phyloP scores from a whole-genome alignment of 2,329 filamentous ascomycete species.

The Capronia coronata region DNA sequence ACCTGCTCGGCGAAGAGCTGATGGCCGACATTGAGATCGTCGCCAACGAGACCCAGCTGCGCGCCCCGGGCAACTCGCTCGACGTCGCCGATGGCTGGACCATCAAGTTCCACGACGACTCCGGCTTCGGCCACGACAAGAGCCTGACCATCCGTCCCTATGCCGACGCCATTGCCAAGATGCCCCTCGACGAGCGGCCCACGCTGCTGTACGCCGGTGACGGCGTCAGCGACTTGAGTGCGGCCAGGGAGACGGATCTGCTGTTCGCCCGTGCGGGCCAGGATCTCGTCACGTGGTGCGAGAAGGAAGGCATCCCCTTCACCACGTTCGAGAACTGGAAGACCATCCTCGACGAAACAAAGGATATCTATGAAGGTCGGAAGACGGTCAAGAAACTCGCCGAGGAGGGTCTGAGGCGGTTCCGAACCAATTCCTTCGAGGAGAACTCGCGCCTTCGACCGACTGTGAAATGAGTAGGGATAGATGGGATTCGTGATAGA shows the following conservation, averaged over 20 bases:
- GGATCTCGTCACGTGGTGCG: slow-evolving; percentile 81
- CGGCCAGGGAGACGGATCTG: slow-evolving; percentile 84
- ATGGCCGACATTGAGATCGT: slow-evolving; percentile 78
- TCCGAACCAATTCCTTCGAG: slow-evolving; percentile 26
- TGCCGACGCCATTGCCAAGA: slow-evolving; percentile 47
- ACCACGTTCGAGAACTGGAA: slow-evolving; percentile 81
- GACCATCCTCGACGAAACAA: slow-evolving; percentile 67
- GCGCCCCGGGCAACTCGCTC: slow-evolving; percentile 63
- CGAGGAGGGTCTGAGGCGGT: slow-evolving; percentile 29
- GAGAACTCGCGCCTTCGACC: slow-evolving; percentile 11
- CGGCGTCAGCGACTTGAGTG: slow-evolving; percentile 85
- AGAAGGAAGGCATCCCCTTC: slow-evolving; percentile 76
- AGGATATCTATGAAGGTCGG: slow-evolving; percentile 69
- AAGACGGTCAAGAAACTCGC: slow-evolving; percentile 65
- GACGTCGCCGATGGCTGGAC: slow-evolving; percentile 79
- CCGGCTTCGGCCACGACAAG: slow-evolving; percentile 94
- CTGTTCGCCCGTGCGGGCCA: slow-evolving; percentile 89
- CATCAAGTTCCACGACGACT: slow-evolving; percentile 74
- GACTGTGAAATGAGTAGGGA: slow-evolving; percentile 10
- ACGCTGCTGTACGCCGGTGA: slow-evolving; percentile 92
- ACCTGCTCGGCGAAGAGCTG: slow-evolving; percentile 67
- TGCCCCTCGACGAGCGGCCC: slow-evolving; percentile 63
- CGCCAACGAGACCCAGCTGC: slow-evolving; percentile 68
- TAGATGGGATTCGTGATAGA: not conserved
- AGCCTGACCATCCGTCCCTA: slow-evolving; percentile 85